Conservation (phyloP, 179 eudicot species). For the Sideroxylon spinosum region DNA sequence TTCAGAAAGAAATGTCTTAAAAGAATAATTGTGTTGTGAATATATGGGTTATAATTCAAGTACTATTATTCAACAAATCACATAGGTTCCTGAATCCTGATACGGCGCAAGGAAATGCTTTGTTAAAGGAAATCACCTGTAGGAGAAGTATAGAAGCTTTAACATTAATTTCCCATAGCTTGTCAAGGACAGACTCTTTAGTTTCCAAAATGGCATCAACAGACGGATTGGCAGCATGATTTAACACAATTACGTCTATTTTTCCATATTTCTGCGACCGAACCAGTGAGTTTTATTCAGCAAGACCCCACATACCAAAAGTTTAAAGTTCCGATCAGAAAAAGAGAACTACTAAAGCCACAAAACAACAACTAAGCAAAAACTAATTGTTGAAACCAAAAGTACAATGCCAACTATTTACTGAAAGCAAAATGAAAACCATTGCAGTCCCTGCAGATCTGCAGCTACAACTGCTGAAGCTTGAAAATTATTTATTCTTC, state of each 20-base stretch:
- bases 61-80: neutral
- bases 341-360: neutral
- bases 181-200: constrained; percentile 81
- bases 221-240: constrained; percentile 88
- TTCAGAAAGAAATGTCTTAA: neutral
- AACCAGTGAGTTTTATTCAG: constrained; percentile 19
- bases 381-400: neutral
- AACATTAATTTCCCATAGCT: constrained; percentile 91
- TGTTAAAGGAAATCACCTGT: constrained; percentile 39
- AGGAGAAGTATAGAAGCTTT: constrained; percentile 82
- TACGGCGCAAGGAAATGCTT: neutral
- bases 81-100: neutral
- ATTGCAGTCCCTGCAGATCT: too few relatives aligned
- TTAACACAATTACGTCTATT: constrained; percentile 78
- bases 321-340: neutral
- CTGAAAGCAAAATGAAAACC: neutral
- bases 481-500: too few relatives aligned
- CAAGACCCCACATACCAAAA: neutral
- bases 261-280: constrained; percentile 77
- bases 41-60: neutral
- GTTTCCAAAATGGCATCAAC: constrained; percentile 54
- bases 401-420: neutral
- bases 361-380: neutral
- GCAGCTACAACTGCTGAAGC: too few relatives aligned
- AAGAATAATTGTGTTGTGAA: too few relatives aligned